Evolutionary conservation across 345 rosid genomes (phyloP).

Genomic region (Microthlaspi erraticum): DNA sequence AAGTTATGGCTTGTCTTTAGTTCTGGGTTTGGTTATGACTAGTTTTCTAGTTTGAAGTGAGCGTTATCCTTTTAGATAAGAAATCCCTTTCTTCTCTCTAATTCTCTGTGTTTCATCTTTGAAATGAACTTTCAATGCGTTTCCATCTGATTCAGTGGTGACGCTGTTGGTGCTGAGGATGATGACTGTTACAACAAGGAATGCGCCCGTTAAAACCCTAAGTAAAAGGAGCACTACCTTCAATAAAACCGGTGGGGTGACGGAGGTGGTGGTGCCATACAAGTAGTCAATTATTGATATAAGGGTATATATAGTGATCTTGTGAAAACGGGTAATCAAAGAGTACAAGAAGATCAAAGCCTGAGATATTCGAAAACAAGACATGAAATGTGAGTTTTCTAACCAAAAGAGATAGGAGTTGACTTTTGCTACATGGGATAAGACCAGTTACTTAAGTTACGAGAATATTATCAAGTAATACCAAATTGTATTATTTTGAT

Average conservation of each 20-base stretch:
- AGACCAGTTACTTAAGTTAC: no score
- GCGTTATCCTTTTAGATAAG: no score
- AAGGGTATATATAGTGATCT: not conserved
- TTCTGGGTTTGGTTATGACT: no score
- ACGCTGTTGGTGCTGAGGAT: slow-evolving; percentile 45
- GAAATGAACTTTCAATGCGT: slow-evolving; percentile 29
- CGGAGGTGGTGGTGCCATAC: slow-evolving; percentile 41
- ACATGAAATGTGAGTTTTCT: slow-evolving; percentile 14
- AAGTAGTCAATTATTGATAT: not conserved
- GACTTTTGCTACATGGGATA: slow-evolving; percentile 34
- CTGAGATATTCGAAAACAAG: slow-evolving; percentile 1
- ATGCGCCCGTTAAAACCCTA: slow-evolving; percentile 38
- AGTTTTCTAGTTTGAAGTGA: no score
- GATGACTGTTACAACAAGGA: slow-evolving; percentile 44
- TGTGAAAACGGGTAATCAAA: not conserved
- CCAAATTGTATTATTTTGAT: no score
- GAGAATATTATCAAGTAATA: no score
- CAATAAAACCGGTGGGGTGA: slow-evolving; percentile 30
- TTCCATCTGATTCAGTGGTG: slow-evolving; percentile 22
- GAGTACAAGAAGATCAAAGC: slow-evolving; percentile 3
- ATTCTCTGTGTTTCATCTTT: no score
- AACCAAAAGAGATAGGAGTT: slow-evolving; percentile 32
- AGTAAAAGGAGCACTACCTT: slow-evolving; percentile 34
- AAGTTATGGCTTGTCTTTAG: no score
- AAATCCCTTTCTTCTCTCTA: no score